Percentiles rank a stretch among this genome's conserved stretches.
These are phyloP conservation scores for Aspergillus brunneoviolaceus DNA, from an alignment of 2,329 filamentous ascomycete genomes.

Conservation along the genomic window DNA sequence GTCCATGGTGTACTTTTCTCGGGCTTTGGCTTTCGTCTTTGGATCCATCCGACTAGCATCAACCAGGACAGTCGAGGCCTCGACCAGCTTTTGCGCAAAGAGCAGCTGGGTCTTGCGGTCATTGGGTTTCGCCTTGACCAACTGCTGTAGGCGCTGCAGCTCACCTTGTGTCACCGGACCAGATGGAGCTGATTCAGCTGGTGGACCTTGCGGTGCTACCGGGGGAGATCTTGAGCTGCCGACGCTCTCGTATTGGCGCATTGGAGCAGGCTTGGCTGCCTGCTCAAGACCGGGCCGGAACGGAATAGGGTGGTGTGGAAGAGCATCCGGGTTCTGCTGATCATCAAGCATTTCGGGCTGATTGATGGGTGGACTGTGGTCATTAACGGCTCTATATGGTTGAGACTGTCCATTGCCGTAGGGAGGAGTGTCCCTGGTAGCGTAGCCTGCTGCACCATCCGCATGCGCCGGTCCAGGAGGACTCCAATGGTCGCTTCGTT, in stretches of 20 bases:
- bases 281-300: slow-evolving; percentile 53
- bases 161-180: slow-evolving; percentile 73
- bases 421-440: slow-evolving; percentile 10
- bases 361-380: slow-evolving; percentile 16
- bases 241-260: slow-evolving; percentile 52
- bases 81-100: slow-evolving; percentile 79
- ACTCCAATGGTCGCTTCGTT: slow-evolving; percentile 14
- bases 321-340: slow-evolving; percentile 53
- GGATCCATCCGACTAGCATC: slow-evolving; percentile 71
- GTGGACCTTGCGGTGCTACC: slow-evolving; percentile 26
- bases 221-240: slow-evolving; percentile 33
- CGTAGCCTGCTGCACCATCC: slow-evolving; percentile 12
- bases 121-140: slow-evolving; percentile 67
- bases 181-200: slow-evolving; percentile 17
- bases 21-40: slow-evolving; percentile 60
- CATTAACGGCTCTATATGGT: slow-evolving; percentile 18
- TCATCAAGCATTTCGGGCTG: slow-evolving; percentile 19
- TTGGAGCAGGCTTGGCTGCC: slow-evolving; percentile 49
- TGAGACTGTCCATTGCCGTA: slow-evolving; percentile 23
- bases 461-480: slow-evolving; percentile 14
- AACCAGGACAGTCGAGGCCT: slow-evolving; percentile 77
- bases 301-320: slow-evolving; percentile 57
- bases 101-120: slow-evolving; percentile 71
- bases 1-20: slow-evolving; percentile 81
- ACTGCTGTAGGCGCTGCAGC: slow-evolving; percentile 70